A percentile compares a stretch with the other conserved stretches of the same genome.
phyloP scores from a whole-genome alignment of 2,329 filamentous ascomycete species.

The Ceratocystis huliohia region DNA sequence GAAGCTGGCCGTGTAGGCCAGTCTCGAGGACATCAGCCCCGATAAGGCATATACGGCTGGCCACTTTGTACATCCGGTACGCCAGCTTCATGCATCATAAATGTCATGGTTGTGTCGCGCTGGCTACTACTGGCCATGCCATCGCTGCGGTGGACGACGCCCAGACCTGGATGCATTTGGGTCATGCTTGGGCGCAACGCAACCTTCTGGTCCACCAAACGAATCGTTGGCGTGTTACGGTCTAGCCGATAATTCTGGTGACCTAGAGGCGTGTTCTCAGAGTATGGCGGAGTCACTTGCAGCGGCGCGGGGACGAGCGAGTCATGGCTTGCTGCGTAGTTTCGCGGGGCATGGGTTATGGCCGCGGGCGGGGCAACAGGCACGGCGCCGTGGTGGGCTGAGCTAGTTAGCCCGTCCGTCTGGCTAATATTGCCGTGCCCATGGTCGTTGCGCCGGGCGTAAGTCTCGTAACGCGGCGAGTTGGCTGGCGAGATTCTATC shows the following conservation, averaged over 20 bases:
- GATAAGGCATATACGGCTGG: slow-evolving; percentile 33
- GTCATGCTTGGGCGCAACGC: slow-evolving; percentile 27
- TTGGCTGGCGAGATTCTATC: slow-evolving; percentile 16
- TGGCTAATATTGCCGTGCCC: slow-evolving; percentile 8
- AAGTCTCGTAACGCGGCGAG: slow-evolving; percentile 16
- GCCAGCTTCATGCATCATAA: slow-evolving; percentile 39
- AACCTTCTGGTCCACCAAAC: slow-evolving; percentile 18
- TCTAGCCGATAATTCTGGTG: slow-evolving; percentile 12
- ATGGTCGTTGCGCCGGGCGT: background rate
- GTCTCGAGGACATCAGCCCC: slow-evolving; percentile 23
- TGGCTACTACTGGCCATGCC: slow-evolving; percentile 16
- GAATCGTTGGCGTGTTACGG: slow-evolving; percentile 14
- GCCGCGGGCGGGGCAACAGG: slow-evolving; percentile 20
- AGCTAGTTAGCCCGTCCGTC: slow-evolving; percentile 16
- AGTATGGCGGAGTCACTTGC: slow-evolving; percentile 30
- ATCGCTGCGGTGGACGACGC: slow-evolving; percentile 24
- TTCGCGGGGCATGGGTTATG: background rate
- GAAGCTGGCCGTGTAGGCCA: slow-evolving; percentile 22
- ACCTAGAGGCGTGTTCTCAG: slow-evolving; percentile 27
- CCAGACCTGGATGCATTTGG: slow-evolving; percentile 24
- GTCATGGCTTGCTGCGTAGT: slow-evolving; percentile 13
- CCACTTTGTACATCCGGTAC: slow-evolving; percentile 33
- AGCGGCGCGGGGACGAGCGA: slow-evolving; percentile 22
- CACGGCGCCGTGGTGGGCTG: slow-evolving; percentile 14
- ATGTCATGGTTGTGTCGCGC: slow-evolving; percentile 39